Conservation (phyloP, 306 rosid genomes). For the Cicer pinnatifidum region DNA sequence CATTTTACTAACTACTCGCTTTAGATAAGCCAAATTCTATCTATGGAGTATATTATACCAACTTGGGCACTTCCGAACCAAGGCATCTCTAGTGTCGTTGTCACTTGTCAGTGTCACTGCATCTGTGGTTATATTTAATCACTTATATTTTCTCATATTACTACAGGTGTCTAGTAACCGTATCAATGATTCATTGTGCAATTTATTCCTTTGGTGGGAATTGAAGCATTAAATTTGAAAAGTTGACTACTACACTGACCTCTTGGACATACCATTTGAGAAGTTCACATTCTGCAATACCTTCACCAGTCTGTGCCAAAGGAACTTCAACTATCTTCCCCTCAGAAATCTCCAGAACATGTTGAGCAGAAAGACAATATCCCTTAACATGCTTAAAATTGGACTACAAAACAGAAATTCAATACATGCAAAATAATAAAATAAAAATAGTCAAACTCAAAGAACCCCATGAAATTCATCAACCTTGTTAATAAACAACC, state of each 20-base stretch:
- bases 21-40: too few relatives aligned
- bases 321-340: constrained; percentile 72
- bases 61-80: too few relatives aligned
- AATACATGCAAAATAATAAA: background rate
- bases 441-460: background rate
- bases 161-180: too few relatives aligned
- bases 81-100: too few relatives aligned
- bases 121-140: too few relatives aligned
- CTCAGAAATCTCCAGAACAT: constrained; percentile 47
- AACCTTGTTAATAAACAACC: background rate
- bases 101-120: too few relatives aligned
- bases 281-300: constrained; percentile 97
- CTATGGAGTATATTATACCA: too few relatives aligned
- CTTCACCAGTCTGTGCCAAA: constrained; percentile 98
- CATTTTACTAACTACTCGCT: too few relatives aligned
- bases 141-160: too few relatives aligned
- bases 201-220: too few relatives aligned
- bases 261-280: constrained; percentile 93
- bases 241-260: constrained; percentile 49
- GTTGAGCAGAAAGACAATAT: constrained; percentile 61
- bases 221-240: too few relatives aligned
- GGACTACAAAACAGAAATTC: constrained; percentile 46
- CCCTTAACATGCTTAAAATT: constrained; percentile 41
- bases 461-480: background rate
- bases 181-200: too few relatives aligned